Evolutionary conservation across 768 basidiomycete genomes (phyloP), one percentile per base, ranked within the genome.

Genomic region (Baorangia bicolor): DNA sequence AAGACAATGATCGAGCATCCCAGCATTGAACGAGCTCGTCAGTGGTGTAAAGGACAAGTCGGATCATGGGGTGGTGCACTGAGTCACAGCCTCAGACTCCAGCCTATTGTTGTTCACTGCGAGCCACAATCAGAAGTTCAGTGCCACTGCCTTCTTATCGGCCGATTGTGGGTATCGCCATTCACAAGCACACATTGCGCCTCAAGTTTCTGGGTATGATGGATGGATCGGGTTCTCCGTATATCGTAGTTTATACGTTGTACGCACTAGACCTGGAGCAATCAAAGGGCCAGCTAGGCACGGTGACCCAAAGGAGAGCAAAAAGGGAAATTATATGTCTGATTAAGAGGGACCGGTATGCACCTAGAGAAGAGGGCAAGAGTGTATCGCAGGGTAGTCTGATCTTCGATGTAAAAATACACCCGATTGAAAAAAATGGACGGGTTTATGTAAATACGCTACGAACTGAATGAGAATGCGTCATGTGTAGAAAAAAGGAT

Each of bases 371-470:
- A 51, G 44, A 12, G 49, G 21, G 25, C 59, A 56, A 9, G 58
- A 39, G n/a, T 54, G 53, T 64, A 53, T 56, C 65, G 56, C 62
- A 34, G 28, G 50, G 42, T 56, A 18, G 39, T 43, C 27, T 43
- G 53, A 54, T 53, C 28, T 57, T 45, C 18, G 45, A 45, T 33
- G 33, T 65, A 70, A 27, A 62, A 64, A 64, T 69, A 69, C 65
- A 67, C 53, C 42, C 35, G 42, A 20, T 46, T 8, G 21, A 34
- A 49, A 33, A 25, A 45, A 42, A 46, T n/a, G 21, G 39, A 30
- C 44, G 28, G 56, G 20, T 21, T 28, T 53, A 52, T 56, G 58
- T 13, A 39, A 48, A 12, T 58, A 59, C 41, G 59, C 52, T 60
- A 51, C 53, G 51, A 38, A 57, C 41, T 50, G n/a, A 46, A 45